Percentiles rank a stretch among this genome's conserved stretches.
These are phyloP conservation scores for Rhynchospora pubera DNA, from an alignment of 176 grass and related monocot species.

Conservation along the genomic window DNA sequence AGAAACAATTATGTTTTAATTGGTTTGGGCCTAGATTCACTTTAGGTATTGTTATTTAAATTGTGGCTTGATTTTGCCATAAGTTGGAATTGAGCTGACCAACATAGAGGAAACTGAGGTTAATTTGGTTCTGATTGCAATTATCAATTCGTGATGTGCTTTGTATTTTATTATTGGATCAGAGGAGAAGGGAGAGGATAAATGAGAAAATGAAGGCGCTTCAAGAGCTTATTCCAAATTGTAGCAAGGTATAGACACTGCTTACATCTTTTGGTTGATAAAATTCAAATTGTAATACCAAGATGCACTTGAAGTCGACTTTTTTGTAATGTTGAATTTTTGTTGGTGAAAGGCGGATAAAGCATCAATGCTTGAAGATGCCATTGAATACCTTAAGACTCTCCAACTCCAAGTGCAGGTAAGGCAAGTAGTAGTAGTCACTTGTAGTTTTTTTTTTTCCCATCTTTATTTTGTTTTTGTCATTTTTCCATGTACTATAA, in stretches of 20 bases:
- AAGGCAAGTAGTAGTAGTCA: neutral
- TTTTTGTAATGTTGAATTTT: neutral
- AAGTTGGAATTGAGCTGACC: neutral
- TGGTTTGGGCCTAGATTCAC: neutral
- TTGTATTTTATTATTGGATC: neutral
- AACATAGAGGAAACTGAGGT: neutral
- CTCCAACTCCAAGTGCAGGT: conserved; percentile 41
- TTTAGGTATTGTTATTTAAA: neutral
- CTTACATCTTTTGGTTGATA: neutral
- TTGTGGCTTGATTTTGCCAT: neutral
- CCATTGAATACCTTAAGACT: conserved; percentile 42
- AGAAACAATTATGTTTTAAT: neutral
- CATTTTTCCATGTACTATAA: neutral
- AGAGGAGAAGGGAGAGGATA: conserved; percentile 43
- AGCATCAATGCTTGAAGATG: conserved; percentile 45
- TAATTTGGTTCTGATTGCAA: neutral
- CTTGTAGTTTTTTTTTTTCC: neutral
- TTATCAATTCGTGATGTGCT: neutral
- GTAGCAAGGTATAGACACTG: conserved; percentile 29
- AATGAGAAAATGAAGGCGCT: conserved; percentile 49
- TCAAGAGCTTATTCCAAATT: conserved; percentile 44
- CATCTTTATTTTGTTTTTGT: neutral
- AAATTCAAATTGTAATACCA: neutral
- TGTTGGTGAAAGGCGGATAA: conserved; percentile 31
- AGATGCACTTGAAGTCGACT: neutral